Evolutionary conservation across 768 basidiomycete genomes (phyloP).

Genomic region (Clavaria fumosa): DNA sequence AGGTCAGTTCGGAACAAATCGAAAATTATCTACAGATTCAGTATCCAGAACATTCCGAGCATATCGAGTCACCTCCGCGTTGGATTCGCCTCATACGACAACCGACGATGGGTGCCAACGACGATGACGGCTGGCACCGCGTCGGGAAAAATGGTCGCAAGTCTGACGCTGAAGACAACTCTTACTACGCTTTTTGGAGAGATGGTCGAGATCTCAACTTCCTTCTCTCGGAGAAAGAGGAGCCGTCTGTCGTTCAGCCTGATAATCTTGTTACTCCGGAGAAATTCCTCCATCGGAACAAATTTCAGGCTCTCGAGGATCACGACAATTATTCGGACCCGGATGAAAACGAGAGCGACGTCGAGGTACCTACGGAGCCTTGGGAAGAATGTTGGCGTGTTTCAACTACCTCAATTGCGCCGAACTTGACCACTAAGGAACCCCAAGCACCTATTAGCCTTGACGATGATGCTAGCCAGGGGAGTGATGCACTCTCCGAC

Average conservation of each 20-base stretch:
- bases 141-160: conserved; percentile 15
- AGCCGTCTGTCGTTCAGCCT: neutral
- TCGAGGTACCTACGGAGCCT: conserved; percentile 16
- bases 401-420: neutral
- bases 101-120: conserved; percentile 7
- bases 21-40: conserved; percentile 25
- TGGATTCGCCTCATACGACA: conserved; percentile 26
- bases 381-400: conserved; percentile 16
- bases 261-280: neutral
- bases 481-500: too few relatives aligned
- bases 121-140: conserved; percentile 20
- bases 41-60: conserved; percentile 33
- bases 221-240: conserved; percentile 14
- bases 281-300: conserved; percentile 1
- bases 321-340: conserved; percentile 7
- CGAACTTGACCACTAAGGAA: too few relatives aligned
- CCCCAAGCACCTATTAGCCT: too few relatives aligned
- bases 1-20: conserved; percentile 24
- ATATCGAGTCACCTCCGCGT: conserved; percentile 26
- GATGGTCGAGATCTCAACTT: conserved; percentile 32
- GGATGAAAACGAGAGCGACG: conserved; percentile 4
- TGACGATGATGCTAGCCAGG: too few relatives aligned
- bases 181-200: conserved; percentile 39
- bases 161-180: conserved; percentile 13
- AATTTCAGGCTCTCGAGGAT: neutral